Base-by-base conservation (phyloP, 169 alveolate species). In the Cyclospora cayetanensis region DNA sequence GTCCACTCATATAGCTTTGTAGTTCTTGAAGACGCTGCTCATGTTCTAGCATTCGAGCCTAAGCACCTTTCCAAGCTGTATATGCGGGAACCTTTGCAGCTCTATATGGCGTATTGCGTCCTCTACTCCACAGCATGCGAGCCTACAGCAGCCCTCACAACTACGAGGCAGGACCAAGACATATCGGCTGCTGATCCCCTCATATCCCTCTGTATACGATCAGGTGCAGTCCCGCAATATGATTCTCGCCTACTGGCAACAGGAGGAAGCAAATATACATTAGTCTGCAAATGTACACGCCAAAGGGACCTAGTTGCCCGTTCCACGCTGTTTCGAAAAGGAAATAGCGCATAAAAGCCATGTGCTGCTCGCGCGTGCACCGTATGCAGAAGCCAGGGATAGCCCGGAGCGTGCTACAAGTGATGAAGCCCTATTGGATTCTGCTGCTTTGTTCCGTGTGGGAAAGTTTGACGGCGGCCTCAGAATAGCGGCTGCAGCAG, bases 401-500 rank as follows among this genome's bases (percentile, higher is more conserved):
- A n/a, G n/a, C n/a, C n/a, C n/a, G n/a, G n/a, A n/a, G n/a, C n/a
- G n/a, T n/a, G n/a, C n/a, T n/a, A n/a, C 72, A 50, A 29, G 15
- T 25, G 90, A 80, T 15, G 11, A 7, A 31, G 90, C 77, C n/a
- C 74, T 80, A 41, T 52, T 80, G 25, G 76, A 80, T 15, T 53
- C 90, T 35, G 90, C 90, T 18, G 74, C 55, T 22, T 76, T 80
- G 18, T 80, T 31, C 27, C 70, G 39, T 52, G 46, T 52, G 70
- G 77, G 90, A 39, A 80, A 66, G 76, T 80, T 80, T 35, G 74
- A 80, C 11, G 74, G 53, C 50, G 90, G 90, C 31, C 90, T 72
- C n/a, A 29, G 39, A 80, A 52, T 80, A 35, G 90, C 90, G 34
- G 53, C 90, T 37, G 74, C 90, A 31, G 76, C 90, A 37, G 34